Evolutionary conservation across 1,139 yeast genomes (phyloP), one percentile per base, ranked within the genome.

Genomic region (Zygosaccharomyces sapae): DNA sequence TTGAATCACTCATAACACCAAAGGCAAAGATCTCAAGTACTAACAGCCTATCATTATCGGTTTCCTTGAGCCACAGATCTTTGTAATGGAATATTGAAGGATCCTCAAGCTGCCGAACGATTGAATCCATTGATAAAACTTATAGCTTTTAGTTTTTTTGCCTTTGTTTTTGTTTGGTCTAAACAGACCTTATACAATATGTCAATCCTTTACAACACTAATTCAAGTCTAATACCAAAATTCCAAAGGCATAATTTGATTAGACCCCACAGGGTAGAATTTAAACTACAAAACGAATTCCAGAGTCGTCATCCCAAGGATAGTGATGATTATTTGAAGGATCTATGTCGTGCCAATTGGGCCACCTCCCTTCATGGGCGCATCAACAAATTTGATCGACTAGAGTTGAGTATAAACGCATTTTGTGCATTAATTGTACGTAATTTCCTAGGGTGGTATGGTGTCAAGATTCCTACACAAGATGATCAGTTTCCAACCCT

Each of bases 381-480:
- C 16, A 53, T 63, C 1, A 9, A 36, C 1, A 27, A 42, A 5
- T 25, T 59, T 19, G 41, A 53, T 3, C 33, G 36, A 4, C 18
- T 33, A 8, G 55, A 54, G 29, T 46, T 63, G 22, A 51, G 60
- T 12, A 35, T 55, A 1, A 55, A 58, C 41, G 58, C 67, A 4
- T 49, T 63, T 10, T 30, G 53, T 18, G 55, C 61, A 8, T 49
- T 63, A 25, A 38, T 62, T 7, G 44, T 59, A 24, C 54, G 58
- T 44, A 62, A 59, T 45, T 63, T 58, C 45, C 45, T 63, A 5
- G 46, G 46, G 5, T 63, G 68, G 68, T 63, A 62, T 46, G 66
- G 66, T 6, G 30, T 49, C 10, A 63, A 60, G 44, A 55, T 63
- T 3, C 58, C 59, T 4, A 52, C 63, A 2, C 24, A 51, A 5